Conservation (phyloP, 176 grass and related monocot species). For the Juncus effusus region DNA sequence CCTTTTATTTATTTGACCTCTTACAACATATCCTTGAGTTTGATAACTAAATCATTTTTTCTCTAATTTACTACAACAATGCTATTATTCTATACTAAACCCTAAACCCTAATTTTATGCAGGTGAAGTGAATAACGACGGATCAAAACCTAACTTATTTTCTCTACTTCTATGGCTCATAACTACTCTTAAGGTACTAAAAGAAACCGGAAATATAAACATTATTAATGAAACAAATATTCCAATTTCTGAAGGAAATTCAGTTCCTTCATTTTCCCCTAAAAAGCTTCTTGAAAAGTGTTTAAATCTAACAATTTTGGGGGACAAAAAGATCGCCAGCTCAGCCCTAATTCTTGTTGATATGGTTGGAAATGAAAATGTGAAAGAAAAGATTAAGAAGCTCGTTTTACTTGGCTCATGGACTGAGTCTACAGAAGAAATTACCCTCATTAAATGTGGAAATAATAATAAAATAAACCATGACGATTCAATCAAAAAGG, state of each 20-base stretch:
- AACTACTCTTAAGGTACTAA: conserved; percentile 53
- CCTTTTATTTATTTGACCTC: too few relatives aligned
- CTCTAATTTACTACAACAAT: too few relatives aligned
- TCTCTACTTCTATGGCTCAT: conserved; percentile 60
- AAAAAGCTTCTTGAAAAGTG: conserved; percentile 52
- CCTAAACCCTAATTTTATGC: conserved; percentile 19
- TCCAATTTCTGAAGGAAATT: conserved; percentile 48
- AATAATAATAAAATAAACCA: conserved; percentile 2
- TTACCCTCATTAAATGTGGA: conserved; percentile 18
- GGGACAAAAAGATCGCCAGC: conserved; percentile 52
- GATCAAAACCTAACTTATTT: conserved; percentile 35
- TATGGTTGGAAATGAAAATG: conserved; percentile 38
- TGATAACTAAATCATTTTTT: too few relatives aligned
- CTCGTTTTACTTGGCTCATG: conserved; percentile 33
- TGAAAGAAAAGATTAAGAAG: conserved; percentile 65
- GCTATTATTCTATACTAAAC: too few relatives aligned
- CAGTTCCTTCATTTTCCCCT: conserved; percentile 49
- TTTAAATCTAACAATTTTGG: conserved; percentile 38
- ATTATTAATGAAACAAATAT: conserved; percentile 42
- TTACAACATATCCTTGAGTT: too few relatives aligned
- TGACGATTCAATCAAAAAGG: conserved; percentile 40
- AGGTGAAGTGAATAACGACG: conserved; percentile 41
- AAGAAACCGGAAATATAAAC: conserved; percentile 42
- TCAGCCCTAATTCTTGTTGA: conserved; percentile 54
- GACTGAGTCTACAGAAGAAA: conserved; percentile 25